phyloP scores from a whole-genome alignment of 1,284 basidiomycete genomes.

The Ustilago cynodontis region DNA sequence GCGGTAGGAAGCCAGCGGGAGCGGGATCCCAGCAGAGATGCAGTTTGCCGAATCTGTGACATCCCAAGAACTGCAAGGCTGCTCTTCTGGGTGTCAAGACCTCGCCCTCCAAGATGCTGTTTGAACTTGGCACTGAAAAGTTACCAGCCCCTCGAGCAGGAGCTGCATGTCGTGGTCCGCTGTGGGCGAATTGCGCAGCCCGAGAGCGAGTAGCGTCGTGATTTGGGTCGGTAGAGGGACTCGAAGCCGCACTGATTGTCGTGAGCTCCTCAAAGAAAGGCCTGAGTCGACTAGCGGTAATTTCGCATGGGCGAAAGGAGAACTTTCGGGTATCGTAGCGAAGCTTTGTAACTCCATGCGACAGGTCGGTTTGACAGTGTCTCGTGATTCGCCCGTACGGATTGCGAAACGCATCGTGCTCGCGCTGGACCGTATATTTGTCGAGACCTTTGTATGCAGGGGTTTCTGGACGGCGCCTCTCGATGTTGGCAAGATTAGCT shows the following conservation, averaged over 20 bases:
- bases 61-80: conserved; percentile 19
- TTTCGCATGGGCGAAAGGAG: conserved; percentile 58
- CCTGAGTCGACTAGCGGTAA: conserved; percentile 49
- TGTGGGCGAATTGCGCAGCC: conserved; percentile 13
- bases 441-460: too few species aligned
- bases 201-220: neutral
- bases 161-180: conserved; percentile 34
- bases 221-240: neutral
- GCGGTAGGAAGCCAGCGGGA: neutral
- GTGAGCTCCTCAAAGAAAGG: conserved; percentile 54
- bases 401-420: conserved; percentile 7
- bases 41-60: conserved; percentile 17
- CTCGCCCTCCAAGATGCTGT: too few species aligned
- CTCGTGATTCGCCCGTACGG: conserved; percentile 7
- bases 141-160: conserved; percentile 32
- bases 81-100: conserved; percentile 12
- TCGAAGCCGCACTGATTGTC: conserved; percentile 18
- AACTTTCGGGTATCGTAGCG: conserved; percentile 63
- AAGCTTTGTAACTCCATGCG: conserved; percentile 42
- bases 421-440: too few species aligned
- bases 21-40: conserved; percentile 44
- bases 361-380: neutral
- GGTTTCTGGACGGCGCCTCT: too few species aligned
- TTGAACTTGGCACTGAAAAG: conserved; percentile 5
- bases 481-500: too few species aligned